phyloP scores from a whole-genome alignment of 2,329 filamentous ascomycete species.

The Drechslerella stenobrocha region DNA sequence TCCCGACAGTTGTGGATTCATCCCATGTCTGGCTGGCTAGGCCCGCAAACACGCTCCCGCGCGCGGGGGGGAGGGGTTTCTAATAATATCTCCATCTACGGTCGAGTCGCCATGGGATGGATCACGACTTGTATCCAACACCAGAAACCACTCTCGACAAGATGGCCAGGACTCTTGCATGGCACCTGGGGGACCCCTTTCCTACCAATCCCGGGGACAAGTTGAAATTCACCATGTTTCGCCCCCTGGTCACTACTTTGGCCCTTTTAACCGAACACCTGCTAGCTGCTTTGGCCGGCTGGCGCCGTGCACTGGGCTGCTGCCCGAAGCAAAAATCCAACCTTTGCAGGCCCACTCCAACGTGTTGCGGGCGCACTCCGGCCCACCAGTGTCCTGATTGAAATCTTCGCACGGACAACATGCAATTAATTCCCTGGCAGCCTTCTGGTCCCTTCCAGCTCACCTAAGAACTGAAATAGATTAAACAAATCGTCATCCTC shows the following conservation, averaged over 20 bases:
- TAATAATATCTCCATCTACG: slow-evolving; percentile 45
- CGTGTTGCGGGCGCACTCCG: slow-evolving; percentile 28
- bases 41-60: no score
- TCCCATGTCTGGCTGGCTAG: no score
- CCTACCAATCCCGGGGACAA: slow-evolving; percentile 22
- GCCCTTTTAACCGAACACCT: slow-evolving; percentile 40
- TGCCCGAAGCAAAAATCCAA: slow-evolving; percentile 34
- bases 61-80: slow-evolving; percentile 29
- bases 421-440: background rate
- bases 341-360: slow-evolving; percentile 31
- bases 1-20: no score
- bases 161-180: slow-evolving; percentile 47
- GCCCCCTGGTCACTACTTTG: slow-evolving; percentile 26
- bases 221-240: slow-evolving; percentile 48
- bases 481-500: slow-evolving; percentile 48
- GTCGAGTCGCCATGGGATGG: slow-evolving; percentile 11
- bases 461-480: slow-evolving; percentile 45
- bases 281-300: no score
- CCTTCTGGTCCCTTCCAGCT: background rate
- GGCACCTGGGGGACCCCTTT: slow-evolving; percentile 7
- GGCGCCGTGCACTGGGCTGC: slow-evolving; percentile 32
- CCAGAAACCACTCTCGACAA: slow-evolving; percentile 45
- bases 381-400: no score
- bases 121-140: slow-evolving; percentile 10
- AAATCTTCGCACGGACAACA: slow-evolving; percentile 39